phyloP scores from a whole-genome alignment of 1,284 basidiomycete genomes.

The Trametes hirsuta region DNA sequence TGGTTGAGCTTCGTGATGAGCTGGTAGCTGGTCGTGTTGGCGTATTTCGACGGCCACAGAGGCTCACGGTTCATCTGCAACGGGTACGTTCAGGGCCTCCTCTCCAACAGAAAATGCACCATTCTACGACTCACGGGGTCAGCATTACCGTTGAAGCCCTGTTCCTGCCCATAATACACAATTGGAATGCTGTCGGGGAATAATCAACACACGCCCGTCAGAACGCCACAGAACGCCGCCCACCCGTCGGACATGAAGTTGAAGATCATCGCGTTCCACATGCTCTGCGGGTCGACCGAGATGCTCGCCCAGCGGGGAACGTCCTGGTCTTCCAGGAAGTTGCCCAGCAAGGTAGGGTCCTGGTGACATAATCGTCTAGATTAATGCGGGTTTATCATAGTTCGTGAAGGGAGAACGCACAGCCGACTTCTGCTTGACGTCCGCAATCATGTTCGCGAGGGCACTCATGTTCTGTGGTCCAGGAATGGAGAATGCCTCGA shows the following conservation, averaged over 20 bases:
- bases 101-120: not conserved
- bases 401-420: conserved; percentile 13
- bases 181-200: conserved; percentile 52
- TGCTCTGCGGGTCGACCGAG: conserved; percentile 40
- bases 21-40: conserved; percentile 61
- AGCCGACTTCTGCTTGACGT: conserved; percentile 39
- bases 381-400: not conserved
- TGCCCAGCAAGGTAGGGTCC: conserved; percentile 45
- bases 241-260: conserved; percentile 40
- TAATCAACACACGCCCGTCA: too few relatives aligned
- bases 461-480: conserved; percentile 39
- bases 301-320: conserved; percentile 52
- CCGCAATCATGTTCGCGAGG: conserved; percentile 34
- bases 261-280: conserved; percentile 42
- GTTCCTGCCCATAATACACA: conserved; percentile 59
- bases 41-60: conserved; percentile 75
- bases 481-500: conserved; percentile 39
- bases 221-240: not conserved
- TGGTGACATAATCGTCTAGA: conserved; percentile 8
- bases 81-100: not conserved
- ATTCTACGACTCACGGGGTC: conserved; percentile 25
- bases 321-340: conserved; percentile 67
- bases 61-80: conserved; percentile 74
- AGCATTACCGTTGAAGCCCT: conserved; percentile 47
- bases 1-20: conserved; percentile 68